Conservation (phyloP, 495 filamentous ascomycete genomes). For the Aspergillus coremiiformis region DNA sequence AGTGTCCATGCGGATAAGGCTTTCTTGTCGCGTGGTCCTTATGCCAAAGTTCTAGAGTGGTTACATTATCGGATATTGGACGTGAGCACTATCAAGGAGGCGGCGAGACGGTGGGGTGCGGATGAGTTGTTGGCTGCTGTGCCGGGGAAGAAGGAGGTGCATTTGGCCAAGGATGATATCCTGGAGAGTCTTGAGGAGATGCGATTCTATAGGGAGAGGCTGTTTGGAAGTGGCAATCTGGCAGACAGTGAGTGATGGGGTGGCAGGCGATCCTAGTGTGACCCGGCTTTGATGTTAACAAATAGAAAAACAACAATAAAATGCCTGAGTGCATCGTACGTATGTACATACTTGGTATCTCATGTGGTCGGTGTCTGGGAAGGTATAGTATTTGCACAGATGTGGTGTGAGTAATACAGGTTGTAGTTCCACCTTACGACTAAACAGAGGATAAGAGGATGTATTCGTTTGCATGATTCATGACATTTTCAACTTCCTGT, state of each 20-base stretch:
- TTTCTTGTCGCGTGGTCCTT: constrained; percentile 71
- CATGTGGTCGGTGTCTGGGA: too few species aligned
- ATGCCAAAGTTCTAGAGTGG: constrained; percentile 60
- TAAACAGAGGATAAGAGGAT: not conserved
- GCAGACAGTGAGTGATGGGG: not conserved
- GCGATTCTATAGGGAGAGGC: constrained; percentile 56
- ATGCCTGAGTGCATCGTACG: too few species aligned
- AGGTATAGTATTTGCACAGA: not conserved
- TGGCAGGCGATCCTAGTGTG: not conserved
- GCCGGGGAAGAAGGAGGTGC: constrained; percentile 66
- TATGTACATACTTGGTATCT: too few species aligned
- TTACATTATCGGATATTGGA: constrained; percentile 88
- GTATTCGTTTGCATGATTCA: too few species aligned
- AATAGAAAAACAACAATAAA: too few species aligned
- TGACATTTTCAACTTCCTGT: not conserved
- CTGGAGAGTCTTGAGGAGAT: constrained; percentile 92
- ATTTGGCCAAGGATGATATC: constrained; percentile 85
- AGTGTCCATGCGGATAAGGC: constrained; percentile 83
- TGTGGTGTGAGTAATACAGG: too few species aligned
- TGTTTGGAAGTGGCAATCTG: constrained; percentile 21
- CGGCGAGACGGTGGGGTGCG: constrained; percentile 70
- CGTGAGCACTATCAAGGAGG: constrained; percentile 87
- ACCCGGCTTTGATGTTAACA: not conserved
- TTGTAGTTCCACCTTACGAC: too few species aligned
- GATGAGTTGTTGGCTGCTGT: constrained; percentile 47